These are phyloP conservation scores for Yamadazyma tumulicola DNA, from an alignment of 805 yeast species.

Conservation along the genomic window DNA sequence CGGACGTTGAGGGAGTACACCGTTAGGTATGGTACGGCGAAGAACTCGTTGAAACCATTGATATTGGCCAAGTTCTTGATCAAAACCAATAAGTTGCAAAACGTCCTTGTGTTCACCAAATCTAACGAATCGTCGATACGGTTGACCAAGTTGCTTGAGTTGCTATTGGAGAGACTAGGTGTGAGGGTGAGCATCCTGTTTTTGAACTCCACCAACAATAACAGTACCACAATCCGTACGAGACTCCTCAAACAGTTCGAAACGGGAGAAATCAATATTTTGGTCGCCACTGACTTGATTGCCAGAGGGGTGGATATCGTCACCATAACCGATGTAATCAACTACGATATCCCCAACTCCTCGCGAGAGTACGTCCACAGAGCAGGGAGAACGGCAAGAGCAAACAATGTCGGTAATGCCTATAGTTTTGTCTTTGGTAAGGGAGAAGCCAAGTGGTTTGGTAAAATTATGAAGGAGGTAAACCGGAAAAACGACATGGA, in stretches of 20 bases:
- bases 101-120: constrained; percentile 61
- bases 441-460: constrained; percentile 71
- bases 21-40: constrained; percentile 36
- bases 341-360: constrained; percentile 87
- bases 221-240: constrained; percentile 46
- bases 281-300: constrained; percentile 83
- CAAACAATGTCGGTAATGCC: constrained; percentile 74
- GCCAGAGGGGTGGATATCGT: constrained; percentile 92
- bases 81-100: constrained; percentile 24
- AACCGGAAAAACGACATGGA: constrained; percentile 28
- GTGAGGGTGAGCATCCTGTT: constrained; percentile 28
- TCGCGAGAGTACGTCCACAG: constrained; percentile 92
- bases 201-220: constrained; percentile 59
- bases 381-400: constrained; percentile 97
- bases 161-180: constrained; percentile 31
- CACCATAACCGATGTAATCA: constrained; percentile 69
- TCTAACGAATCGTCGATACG: constrained; percentile 89
- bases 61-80: constrained; percentile 56
- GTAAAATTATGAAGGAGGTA: constrained; percentile 47
- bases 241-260: constrained; percentile 60
- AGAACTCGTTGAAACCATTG: constrained; percentile 65
- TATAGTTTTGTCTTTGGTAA: constrained; percentile 70
- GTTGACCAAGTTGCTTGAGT: constrained; percentile 55
- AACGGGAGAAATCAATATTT: constrained; percentile 47
- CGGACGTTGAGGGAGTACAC: constrained; percentile 43